Percentiles rank a stretch among this genome's conserved stretches.
These are phyloP conservation scores for Mycocentrospora acerina DNA, from an alignment of 2,329 filamentous ascomycete genomes.

Conservation along the genomic window DNA sequence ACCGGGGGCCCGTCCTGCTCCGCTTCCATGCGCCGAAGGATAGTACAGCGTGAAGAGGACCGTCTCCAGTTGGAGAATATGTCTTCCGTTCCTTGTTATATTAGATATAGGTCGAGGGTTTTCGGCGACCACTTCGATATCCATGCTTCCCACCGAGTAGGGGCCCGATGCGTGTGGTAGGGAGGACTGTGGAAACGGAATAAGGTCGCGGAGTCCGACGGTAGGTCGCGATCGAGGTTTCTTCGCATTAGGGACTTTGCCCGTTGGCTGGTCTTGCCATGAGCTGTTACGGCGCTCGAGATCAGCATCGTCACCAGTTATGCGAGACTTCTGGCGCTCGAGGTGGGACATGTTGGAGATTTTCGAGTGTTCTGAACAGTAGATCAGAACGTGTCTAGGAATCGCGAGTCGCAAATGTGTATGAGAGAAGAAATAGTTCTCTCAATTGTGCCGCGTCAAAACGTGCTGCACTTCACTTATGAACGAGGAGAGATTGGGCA, in stretches of 20 bases:
- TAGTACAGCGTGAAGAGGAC: slow-evolving; percentile 68
- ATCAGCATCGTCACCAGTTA: slow-evolving; percentile 24
- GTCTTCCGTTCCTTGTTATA: slow-evolving; percentile 51
- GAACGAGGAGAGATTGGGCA: no score
- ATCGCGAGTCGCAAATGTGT: neutral
- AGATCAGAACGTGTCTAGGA: neutral
- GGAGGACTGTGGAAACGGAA: slow-evolving; percentile 47
- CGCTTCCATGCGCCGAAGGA: slow-evolving; percentile 54
- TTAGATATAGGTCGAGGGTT: slow-evolving; percentile 52
- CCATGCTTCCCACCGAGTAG: slow-evolving; percentile 53
- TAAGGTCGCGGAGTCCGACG: slow-evolving; percentile 50
- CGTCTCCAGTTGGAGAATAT: slow-evolving; percentile 57
- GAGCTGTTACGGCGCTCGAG: slow-evolving; percentile 20
- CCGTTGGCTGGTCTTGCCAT: slow-evolving; percentile 17
- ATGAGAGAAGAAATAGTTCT: neutral
- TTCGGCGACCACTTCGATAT: slow-evolving; percentile 56
- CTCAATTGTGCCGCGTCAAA: no score
- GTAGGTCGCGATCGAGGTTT: slow-evolving; percentile 53
- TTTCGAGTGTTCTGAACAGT: neutral
- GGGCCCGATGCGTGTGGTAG: slow-evolving; percentile 56
- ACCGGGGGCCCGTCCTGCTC: slow-evolving; percentile 41
- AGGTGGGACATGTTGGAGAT: slow-evolving; percentile 33
- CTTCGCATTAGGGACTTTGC: slow-evolving; percentile 45
- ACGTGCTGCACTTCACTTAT: no score
- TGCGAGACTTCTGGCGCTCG: slow-evolving; percentile 29